Evolutionary conservation across 1,284 basidiomycete species (phyloP), one percentile per base, ranked within the genome.

Genomic region (Pseudozyma thailandica): DNA sequence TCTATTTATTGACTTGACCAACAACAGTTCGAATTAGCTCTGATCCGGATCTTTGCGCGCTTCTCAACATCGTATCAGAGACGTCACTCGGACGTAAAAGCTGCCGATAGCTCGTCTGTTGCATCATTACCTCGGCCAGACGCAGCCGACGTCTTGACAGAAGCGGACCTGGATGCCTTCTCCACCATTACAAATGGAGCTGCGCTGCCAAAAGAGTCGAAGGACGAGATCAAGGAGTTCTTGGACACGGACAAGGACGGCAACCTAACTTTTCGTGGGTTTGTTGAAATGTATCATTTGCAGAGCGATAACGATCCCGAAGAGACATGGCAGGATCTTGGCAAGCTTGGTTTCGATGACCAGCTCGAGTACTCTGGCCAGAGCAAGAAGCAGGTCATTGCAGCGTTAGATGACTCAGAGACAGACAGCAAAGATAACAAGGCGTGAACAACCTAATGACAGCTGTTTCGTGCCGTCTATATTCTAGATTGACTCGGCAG

Each of bases 261-360:
- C 28, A 54, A 64, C 27, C 33, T 77, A 37, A 77, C 73, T 1
- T 58, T 72, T 15, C 25, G 57, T 12, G 75, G 75, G 0, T 75
- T 77, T 37, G 49, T 62, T 23, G 62, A 72, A 38, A 73, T 77
- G 73, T 77, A 66, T 31, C 70, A 72, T 43, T 51, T 77, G 39
- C 75, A 77, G 50, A 65, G 66, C 45, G 73, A 72, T 37, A 71
- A 70, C 43, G 75, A 77, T 13, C 52, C 63, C 2, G 55, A 70
- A 25, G 75, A 77, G 56, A 77, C 75, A 12, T 77, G 72, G 73
- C 71, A 68, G 58, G 74, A 76, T 45, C 50, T 76, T 8, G 31
- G 8, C 1, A 64, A 59, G 50, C 64, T 63, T 8, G 74, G 74
- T 0, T 76, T 69, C 25, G 43, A 61, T 30, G 33, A 65, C 10